phyloP scores from a whole-genome alignment of 768 basidiomycete genomes.

The Tremella fuciformis region DNA sequence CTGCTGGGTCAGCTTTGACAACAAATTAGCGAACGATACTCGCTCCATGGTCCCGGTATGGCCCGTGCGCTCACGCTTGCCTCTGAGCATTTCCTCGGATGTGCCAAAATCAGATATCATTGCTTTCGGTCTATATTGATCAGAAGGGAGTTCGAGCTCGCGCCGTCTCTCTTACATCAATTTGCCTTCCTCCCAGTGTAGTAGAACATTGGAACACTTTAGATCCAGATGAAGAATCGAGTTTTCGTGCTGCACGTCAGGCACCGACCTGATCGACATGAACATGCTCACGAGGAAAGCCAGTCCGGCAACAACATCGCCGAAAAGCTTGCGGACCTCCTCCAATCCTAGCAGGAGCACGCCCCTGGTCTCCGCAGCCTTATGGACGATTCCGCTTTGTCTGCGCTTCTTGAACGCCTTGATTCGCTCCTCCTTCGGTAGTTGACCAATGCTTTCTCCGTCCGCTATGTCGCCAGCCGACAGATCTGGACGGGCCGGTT shows the following conservation, averaged over 20 bases:
- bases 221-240: constrained; percentile 86
- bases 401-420: constrained; percentile 43
- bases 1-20: too few relatives aligned
- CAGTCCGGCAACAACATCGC: constrained; percentile 80
- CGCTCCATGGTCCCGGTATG: constrained; percentile 88
- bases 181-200: constrained; percentile 84
- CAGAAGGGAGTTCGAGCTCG: too few relatives aligned
- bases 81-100: constrained; percentile 80
- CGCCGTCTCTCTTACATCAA: constrained; percentile 76
- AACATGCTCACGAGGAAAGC: constrained; percentile 68
- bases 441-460: constrained; percentile 27
- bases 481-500: constrained; percentile 21
- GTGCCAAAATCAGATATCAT: constrained; percentile 97
- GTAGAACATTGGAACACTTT: constrained; percentile 87
- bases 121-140: constrained; percentile 68
- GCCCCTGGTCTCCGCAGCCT: constrained; percentile 54
- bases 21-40: too few relatives aligned
- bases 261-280: background rate
- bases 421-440: constrained; percentile 36
- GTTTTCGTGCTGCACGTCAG: constrained; percentile 45
- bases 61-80: constrained; percentile 70
- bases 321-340: constrained; percentile 75
- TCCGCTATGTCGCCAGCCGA: constrained; percentile 36
- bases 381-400: constrained; percentile 15
- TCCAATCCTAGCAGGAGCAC: constrained; percentile 81